Percentiles rank a stretch among this genome's conserved stretches.
phyloP scores from a whole-genome alignment of 2,329 filamentous ascomycete species.

The Epichloe amarillans region DNA sequence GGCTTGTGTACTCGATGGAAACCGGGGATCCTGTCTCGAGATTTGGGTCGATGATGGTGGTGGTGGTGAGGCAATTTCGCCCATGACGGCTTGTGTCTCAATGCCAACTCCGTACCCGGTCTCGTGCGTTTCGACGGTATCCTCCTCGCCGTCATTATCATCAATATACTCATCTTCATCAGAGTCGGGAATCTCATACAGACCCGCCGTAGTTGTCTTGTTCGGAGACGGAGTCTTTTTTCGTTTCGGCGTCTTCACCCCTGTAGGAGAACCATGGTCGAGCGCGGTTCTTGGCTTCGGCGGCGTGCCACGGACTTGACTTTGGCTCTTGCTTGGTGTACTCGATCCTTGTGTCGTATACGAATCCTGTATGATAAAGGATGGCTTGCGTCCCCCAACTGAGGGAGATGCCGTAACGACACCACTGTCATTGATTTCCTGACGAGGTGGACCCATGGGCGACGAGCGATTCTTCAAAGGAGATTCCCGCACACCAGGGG shows the following conservation, averaged over 20 bases:
- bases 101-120: conserved; percentile 15
- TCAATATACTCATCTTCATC: conserved; percentile 14
- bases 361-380: conserved; percentile 32
- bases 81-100: conserved; percentile 23
- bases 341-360: conserved; percentile 25
- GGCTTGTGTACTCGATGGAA: background rate
- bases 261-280: conserved; percentile 10
- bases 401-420: conserved; percentile 9
- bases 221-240: conserved; percentile 7
- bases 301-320: background rate
- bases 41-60: conserved; percentile 1
- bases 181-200: conserved; percentile 34
- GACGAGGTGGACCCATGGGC: conserved; percentile 10
- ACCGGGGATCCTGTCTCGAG: background rate
- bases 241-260: conserved; percentile 7
- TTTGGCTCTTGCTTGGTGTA: conserved; percentile 14
- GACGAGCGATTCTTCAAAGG: conserved; percentile 25
- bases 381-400: conserved; percentile 10
- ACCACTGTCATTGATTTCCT: conserved; percentile 12
- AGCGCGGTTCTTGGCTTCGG: background rate
- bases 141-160: background rate
- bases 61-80: conserved; percentile 17
- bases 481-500: conserved; percentile 19
- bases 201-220: background rate
- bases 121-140: background rate